Conservation (phyloP, 768 basidiomycete species). For the Neoboletus brunneissimus region DNA sequence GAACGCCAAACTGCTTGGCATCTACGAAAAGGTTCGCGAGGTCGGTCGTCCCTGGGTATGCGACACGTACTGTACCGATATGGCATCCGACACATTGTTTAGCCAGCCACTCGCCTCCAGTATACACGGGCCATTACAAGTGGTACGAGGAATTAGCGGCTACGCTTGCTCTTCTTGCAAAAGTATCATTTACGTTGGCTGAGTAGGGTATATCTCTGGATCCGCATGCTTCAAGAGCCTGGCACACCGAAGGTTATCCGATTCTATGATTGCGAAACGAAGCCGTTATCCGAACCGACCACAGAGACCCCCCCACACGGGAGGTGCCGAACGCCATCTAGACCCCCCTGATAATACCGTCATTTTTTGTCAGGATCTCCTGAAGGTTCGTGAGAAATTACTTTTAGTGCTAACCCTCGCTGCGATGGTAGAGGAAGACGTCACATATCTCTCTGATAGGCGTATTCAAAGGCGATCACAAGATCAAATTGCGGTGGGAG, state of each 20-base stretch:
- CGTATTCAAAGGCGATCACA: not conserved
- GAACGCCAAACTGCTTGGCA: not conserved
- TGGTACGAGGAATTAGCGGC: not conserved
- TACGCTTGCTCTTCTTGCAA: not conserved
- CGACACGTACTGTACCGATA: not conserved
- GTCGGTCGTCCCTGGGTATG: not conserved
- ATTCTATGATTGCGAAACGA: not conserved
- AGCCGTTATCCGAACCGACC: not conserved
- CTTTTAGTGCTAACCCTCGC: not conserved
- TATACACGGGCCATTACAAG: too few relatives aligned
- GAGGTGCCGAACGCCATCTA: not conserved
- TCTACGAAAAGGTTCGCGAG: not conserved
- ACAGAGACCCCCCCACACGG: not conserved
- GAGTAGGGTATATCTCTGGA: too few relatives aligned
- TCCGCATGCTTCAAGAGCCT: not conserved
- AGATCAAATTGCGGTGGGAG: not conserved
- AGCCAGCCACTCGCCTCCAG: not conserved
- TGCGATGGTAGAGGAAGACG: not conserved
- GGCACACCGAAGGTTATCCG: not conserved
- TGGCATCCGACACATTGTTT: not conserved
- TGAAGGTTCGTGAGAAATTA: not conserved
- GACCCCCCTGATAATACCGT: not conserved
- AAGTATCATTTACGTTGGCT: not conserved
- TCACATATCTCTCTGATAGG: not conserved
- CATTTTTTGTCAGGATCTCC: not conserved